Percentiles rank a stretch among this genome's conserved stretches.
Conservation (phyloP, 176 grass and related monocot species). For the Hsuehochloa calcarea region DNA sequence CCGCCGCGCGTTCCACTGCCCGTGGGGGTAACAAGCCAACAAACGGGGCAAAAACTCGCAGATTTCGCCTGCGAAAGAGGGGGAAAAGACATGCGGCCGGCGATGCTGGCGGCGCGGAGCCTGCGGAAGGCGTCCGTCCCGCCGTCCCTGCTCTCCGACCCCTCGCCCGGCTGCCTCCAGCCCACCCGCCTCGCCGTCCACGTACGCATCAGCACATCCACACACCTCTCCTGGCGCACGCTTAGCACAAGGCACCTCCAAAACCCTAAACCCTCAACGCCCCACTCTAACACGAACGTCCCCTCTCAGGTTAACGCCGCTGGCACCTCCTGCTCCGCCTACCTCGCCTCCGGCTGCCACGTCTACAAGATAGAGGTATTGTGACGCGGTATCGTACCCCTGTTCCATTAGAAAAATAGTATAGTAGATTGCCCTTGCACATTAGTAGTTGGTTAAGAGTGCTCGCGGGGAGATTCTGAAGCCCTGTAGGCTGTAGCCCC, state of each 20-base stretch:
- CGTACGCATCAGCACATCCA: slow-evolving; percentile 22
- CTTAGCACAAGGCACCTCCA: not conserved
- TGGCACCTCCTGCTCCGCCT: slow-evolving; percentile 59
- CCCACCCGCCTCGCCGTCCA: slow-evolving; percentile 78
- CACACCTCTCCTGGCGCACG: not conserved
- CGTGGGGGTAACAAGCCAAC: not conserved
- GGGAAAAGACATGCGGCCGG: not conserved
- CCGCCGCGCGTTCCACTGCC: not conserved
- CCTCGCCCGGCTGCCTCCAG: slow-evolving; percentile 71
- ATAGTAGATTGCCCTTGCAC: not conserved
- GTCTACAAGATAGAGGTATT: slow-evolving; percentile 84
- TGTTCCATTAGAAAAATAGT: not conserved
- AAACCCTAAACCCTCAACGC: slow-evolving; percentile 49
- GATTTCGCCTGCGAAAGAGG: not conserved
- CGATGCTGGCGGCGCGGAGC: slow-evolving; percentile 65
- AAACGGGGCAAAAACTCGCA: not conserved
- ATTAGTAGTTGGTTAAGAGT: not conserved
- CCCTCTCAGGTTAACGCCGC: slow-evolving; percentile 50
- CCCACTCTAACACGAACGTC: not conserved
- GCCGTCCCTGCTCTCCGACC: slow-evolving; percentile 57
- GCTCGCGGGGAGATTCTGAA: not conserved
- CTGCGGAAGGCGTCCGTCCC: slow-evolving; percentile 73
- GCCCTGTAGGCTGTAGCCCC: no score
- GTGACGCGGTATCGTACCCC: not conserved
- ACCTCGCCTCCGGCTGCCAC: slow-evolving; percentile 73